These are phyloP conservation scores for Colletotrichum cordylinicola DNA, from an alignment of 2,329 filamentous ascomycete species.

Conservation along the genomic window DNA sequence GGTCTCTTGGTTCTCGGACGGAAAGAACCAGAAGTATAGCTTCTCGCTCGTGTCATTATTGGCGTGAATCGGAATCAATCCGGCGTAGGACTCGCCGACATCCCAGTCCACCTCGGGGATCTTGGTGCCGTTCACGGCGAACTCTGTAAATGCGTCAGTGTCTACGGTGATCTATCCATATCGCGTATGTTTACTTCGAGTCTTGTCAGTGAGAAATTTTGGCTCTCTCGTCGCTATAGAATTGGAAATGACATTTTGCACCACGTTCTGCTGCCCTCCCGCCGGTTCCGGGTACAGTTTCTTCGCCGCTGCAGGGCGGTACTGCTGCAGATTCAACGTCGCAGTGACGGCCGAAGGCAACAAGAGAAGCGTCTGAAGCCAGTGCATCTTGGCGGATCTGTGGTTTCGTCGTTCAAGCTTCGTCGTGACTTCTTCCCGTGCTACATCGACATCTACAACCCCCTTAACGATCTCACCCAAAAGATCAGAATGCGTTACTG, in stretches of 20 bases:
- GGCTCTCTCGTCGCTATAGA: conserved; percentile 24
- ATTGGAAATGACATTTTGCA: background rate
- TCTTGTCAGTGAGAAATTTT: conserved; percentile 26
- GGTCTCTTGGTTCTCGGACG: conserved; percentile 54
- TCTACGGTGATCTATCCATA: accelerated
- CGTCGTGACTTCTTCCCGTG: background rate
- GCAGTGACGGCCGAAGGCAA: conserved; percentile 5
- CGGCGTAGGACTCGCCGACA: conserved; percentile 70
- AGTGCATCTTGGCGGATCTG: background rate
- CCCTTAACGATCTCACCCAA: background rate
- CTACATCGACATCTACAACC: background rate
- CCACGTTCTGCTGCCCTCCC: background rate
- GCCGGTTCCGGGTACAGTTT: background rate
- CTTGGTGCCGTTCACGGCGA: conserved; percentile 65
- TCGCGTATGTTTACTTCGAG: background rate
- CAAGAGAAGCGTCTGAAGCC: background rate
- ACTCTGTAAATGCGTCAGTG: conserved; percentile 46
- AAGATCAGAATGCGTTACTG: background rate
- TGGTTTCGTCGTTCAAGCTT: background rate
- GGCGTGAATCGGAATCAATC: conserved; percentile 60
- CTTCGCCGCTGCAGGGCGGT: background rate
- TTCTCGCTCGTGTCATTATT: conserved; percentile 51
- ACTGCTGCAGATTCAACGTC: conserved; percentile 19
- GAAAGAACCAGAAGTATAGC: conserved; percentile 73
- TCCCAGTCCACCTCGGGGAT: conserved; percentile 76